Evolutionary conservation across 805 yeast genomes (phyloP).

Genomic region (Kluyveromyces siamensis): DNA sequence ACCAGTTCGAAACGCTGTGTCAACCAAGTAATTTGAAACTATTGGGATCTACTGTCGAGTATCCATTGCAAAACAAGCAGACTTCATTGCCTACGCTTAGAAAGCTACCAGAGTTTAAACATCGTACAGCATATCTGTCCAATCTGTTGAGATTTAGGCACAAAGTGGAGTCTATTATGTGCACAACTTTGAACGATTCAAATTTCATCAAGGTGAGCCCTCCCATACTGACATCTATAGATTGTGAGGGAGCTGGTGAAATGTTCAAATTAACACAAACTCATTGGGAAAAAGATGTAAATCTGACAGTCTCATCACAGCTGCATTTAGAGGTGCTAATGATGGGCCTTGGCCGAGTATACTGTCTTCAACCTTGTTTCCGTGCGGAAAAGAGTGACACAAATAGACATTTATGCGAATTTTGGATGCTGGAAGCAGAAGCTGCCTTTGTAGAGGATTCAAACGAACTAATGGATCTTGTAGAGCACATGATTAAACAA

Average conservation of each 20-base stretch:
- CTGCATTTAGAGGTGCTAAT: slow-evolving; percentile 79
- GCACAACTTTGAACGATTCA: slow-evolving; percentile 42
- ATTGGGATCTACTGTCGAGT: slow-evolving; percentile 56
- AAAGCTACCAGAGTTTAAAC: slow-evolving; percentile 65
- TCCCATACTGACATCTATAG: slow-evolving; percentile 80
- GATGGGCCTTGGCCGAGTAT: slow-evolving; percentile 66
- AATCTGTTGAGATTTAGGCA: slow-evolving; percentile 70
- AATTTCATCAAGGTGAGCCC: slow-evolving; percentile 71
- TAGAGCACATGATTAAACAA: slow-evolving; percentile 60
- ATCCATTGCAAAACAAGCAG: slow-evolving; percentile 77
- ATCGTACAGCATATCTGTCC: slow-evolving; percentile 58
- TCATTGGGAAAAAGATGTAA: slow-evolving; percentile 63
- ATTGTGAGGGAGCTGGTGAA: slow-evolving; percentile 98
- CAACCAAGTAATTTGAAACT: slow-evolving; percentile 33
- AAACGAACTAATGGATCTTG: slow-evolving; percentile 50
- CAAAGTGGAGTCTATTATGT: slow-evolving; percentile 43
- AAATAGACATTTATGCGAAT: slow-evolving; percentile 83
- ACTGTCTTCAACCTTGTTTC: slow-evolving; percentile 87
- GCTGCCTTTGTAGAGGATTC: slow-evolving; percentile 55
- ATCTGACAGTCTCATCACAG: slow-evolving; percentile 85
- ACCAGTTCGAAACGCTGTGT: slow-evolving; percentile 41
- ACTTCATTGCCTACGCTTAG: slow-evolving; percentile 63
- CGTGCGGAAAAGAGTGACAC: slow-evolving; percentile 92
- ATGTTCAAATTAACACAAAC: slow-evolving; percentile 47
- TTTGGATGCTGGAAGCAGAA: slow-evolving; percentile 97